Evolutionary conservation across 345 rosid species (phyloP).

Genomic region (Citrus medica): DNA sequence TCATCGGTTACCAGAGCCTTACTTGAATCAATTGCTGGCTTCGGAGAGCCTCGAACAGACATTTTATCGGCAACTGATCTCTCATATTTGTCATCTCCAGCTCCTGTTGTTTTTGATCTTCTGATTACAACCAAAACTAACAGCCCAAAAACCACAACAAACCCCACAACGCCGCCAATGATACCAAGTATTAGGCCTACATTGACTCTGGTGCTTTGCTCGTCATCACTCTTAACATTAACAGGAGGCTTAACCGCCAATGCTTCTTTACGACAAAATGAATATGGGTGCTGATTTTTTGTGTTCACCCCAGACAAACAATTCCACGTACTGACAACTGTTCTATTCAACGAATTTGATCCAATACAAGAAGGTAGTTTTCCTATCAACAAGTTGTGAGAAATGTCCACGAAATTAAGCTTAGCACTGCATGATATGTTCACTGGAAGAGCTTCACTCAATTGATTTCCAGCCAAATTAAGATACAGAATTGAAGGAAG

Average conservation of each 20-base stretch:
- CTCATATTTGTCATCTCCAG: conserved; percentile 28
- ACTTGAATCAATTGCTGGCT: conserved; percentile 57
- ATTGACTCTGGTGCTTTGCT: conserved; percentile 33
- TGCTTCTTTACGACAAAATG: conserved; percentile 76
- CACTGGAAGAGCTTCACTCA: conserved; percentile 51
- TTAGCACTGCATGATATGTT: conserved; percentile 45
- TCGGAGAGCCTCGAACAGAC: conserved; percentile 52
- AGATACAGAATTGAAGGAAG: conserved; percentile 57
- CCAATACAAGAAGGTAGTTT: conserved; percentile 56
- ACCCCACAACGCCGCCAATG: conserved; percentile 50
- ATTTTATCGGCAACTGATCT: conserved; percentile 42
- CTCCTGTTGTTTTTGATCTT: conserved; percentile 35
- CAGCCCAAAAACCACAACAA: conserved; percentile 36
- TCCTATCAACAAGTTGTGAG: conserved; percentile 72
- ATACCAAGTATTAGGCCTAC: conserved; percentile 54
- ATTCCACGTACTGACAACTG: conserved; percentile 68
- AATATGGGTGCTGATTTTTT: conserved; percentile 58
- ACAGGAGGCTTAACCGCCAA: conserved; percentile 63
- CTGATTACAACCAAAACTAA: conserved; percentile 39
- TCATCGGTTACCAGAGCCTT: conserved; percentile 17
- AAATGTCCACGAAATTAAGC: conserved; percentile 56
- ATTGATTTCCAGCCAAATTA: conserved; percentile 45
- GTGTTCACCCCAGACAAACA: conserved; percentile 54
- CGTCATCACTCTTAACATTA: neutral
- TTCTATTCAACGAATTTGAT: conserved; percentile 44